Conservation (phyloP, 2,329 filamentous ascomycete species). For the Drechslerella stenobrocha region DNA sequence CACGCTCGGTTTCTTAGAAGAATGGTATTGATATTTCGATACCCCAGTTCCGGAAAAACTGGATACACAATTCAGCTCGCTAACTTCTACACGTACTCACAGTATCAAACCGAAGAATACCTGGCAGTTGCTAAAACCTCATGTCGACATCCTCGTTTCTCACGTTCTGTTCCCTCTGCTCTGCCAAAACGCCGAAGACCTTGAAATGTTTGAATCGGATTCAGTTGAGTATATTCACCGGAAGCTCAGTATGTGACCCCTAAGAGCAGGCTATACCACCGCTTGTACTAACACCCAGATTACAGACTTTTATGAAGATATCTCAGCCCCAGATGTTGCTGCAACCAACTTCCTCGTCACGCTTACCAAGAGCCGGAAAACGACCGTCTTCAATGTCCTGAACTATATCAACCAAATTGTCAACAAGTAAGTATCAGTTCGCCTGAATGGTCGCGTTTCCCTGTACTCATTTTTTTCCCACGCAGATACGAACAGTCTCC, state of each 20-base stretch:
- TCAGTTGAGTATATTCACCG: constrained; percentile 96
- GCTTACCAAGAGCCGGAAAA: constrained; percentile 88
- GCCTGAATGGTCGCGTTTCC: background rate
- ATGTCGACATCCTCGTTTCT: constrained; percentile 88
- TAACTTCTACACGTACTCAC: background rate
- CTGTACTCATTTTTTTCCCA: background rate
- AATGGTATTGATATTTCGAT: constrained; percentile 62
- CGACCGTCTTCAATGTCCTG: constrained; percentile 92
- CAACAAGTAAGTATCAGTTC: constrained; percentile 72
- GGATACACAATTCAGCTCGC: background rate
- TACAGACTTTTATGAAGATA: constrained; percentile 85
- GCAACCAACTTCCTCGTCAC: constrained; percentile 96
- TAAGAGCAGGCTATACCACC: background rate
- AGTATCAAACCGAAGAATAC: constrained; percentile 89
- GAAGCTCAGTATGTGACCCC: constrained; percentile 66
- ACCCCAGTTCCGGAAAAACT: too few species aligned
- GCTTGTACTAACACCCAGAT: background rate
- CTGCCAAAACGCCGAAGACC: constrained; percentile 86
- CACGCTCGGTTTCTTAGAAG: constrained; percentile 91
- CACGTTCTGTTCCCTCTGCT: constrained; percentile 95
- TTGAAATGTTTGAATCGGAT: constrained; percentile 90
- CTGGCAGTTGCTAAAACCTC: constrained; percentile 90
- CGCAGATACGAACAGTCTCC: constrained; percentile 61
- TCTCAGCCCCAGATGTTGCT: constrained; percentile 89
- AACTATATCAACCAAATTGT: constrained; percentile 95